phyloP scores from a whole-genome alignment of 805 yeast genomes.

The Kodamaea kakaduensis region DNA sequence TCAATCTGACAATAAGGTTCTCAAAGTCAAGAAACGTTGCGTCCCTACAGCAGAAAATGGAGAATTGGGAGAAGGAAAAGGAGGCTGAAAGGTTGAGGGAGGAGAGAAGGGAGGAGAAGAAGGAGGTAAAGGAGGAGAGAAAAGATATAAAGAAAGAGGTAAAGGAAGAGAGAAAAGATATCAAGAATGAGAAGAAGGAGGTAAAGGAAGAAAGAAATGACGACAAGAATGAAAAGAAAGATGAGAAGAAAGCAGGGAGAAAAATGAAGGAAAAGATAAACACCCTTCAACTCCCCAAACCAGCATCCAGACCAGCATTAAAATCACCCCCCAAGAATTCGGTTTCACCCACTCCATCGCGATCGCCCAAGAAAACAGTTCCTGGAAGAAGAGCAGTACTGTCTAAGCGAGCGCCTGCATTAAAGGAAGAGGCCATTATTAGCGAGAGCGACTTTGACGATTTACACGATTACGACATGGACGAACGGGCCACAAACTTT shows the following conservation, averaged over 20 bases:
- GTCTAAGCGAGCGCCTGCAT: constrained; percentile 4
- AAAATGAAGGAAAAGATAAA: not conserved
- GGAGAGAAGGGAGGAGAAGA: not conserved
- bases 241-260: not conserved
- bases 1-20: constrained; percentile 32
- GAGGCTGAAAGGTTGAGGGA: too few relatives aligned
- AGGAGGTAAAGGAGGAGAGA: constrained; percentile 4
- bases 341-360: not conserved
- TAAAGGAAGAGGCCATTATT: constrained; percentile 19
- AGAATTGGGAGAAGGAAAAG: constrained; percentile 18
- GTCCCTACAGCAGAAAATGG: constrained; percentile 23
- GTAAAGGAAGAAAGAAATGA: constrained; percentile 8
- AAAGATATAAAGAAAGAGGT: not conserved
- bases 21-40: constrained; percentile 35
- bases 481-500: constrained; percentile 13
- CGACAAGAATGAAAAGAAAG: constrained; percentile 7
- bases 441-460: constrained; percentile 40
- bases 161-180: not conserved
- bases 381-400: not conserved
- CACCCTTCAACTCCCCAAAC: not conserved
- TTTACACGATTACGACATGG: constrained; percentile 17
- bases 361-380: constrained; percentile 1
- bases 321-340: not conserved
- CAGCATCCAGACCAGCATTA: not conserved
- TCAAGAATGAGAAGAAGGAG: constrained; percentile 5